These are phyloP conservation scores for Lachnellula cervina DNA, from an alignment of 2,329 filamentous ascomycete genomes.

Conservation along the genomic window DNA sequence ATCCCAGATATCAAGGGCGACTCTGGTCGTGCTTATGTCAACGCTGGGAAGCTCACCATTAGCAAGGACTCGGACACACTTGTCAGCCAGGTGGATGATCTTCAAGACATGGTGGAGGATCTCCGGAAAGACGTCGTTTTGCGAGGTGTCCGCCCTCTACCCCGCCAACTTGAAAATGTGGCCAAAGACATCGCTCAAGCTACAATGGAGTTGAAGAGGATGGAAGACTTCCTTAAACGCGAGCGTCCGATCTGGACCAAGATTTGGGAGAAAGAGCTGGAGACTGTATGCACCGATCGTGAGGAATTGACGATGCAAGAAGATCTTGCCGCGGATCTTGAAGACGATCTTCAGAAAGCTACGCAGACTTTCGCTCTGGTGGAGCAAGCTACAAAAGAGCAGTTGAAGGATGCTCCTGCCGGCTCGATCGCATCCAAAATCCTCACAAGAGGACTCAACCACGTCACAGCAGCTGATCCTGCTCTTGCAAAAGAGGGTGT, in stretches of 20 bases:
- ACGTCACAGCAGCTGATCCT: constrained; percentile 58
- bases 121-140: constrained; percentile 94
- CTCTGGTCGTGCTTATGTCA: constrained; percentile 80
- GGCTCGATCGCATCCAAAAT: constrained; percentile 43
- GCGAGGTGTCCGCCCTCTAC: constrained; percentile 84
- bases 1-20: constrained; percentile 70
- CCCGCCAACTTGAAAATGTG: constrained; percentile 82
- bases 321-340: constrained; percentile 84
- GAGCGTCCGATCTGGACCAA: constrained; percentile 98
- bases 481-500: constrained; percentile 84
- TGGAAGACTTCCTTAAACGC: constrained; percentile 84
- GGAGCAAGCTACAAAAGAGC: constrained; percentile 97
- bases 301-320: constrained; percentile 96
- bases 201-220: constrained; percentile 82
- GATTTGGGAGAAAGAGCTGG: constrained; percentile 97
- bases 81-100: constrained; percentile 86
- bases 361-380: constrained; percentile 90
- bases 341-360: constrained; percentile 93
- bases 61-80: constrained; percentile 84
- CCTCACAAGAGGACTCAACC: constrained; percentile 52
- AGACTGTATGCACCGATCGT: constrained; percentile 91
- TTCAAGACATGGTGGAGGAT: constrained; percentile 96
- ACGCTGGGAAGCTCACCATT: constrained; percentile 79
- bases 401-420: constrained; percentile 70
- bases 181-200: constrained; percentile 81